Evolutionary conservation across 805 yeast species (phyloP).

Genomic region (Nakazawaea wickerhamii): DNA sequence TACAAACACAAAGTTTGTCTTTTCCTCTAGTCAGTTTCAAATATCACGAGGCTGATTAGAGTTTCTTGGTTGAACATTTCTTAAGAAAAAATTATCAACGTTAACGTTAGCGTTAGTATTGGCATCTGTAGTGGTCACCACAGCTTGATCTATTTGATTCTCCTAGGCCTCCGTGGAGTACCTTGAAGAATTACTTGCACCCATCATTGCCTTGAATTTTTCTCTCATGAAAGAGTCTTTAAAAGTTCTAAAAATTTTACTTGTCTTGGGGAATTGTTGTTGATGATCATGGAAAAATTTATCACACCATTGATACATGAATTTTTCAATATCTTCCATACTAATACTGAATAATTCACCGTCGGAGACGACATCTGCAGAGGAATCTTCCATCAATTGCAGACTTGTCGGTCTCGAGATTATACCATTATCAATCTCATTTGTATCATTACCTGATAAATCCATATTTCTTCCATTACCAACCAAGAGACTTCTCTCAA

Average conservation of each 20-base stretch:
- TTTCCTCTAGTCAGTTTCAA: no score
- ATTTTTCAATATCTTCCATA: conserved; percentile 27
- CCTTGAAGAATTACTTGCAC: neutral
- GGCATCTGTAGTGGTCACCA: neutral
- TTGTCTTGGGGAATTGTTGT: conserved; percentile 22
- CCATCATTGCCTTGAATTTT: conserved; percentile 18
- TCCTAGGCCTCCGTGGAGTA: neutral
- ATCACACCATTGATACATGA: conserved; percentile 27
- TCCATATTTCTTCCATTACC: neutral
- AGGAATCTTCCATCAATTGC: neutral
- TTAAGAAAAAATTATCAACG: conserved; percentile 11
- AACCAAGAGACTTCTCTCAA: neutral
- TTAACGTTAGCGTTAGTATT: neutral
- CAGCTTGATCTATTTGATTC: neutral
- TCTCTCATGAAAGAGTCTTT: conserved; percentile 28
- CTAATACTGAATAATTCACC: conserved; percentile 11
- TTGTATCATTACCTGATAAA: neutral
- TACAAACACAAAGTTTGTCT: no score
- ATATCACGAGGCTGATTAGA: neutral
- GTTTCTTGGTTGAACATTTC: conserved; percentile 7
- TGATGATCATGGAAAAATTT: conserved; percentile 24
- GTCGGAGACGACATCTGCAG: conserved; percentile 1
- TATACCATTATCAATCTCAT: neutral
- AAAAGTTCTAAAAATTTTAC: conserved; percentile 23
- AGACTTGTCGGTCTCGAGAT: neutral